These are phyloP conservation scores for Geotrichum histeridarum DNA, from an alignment of 1,139 yeast species.

Conservation along the genomic window DNA sequence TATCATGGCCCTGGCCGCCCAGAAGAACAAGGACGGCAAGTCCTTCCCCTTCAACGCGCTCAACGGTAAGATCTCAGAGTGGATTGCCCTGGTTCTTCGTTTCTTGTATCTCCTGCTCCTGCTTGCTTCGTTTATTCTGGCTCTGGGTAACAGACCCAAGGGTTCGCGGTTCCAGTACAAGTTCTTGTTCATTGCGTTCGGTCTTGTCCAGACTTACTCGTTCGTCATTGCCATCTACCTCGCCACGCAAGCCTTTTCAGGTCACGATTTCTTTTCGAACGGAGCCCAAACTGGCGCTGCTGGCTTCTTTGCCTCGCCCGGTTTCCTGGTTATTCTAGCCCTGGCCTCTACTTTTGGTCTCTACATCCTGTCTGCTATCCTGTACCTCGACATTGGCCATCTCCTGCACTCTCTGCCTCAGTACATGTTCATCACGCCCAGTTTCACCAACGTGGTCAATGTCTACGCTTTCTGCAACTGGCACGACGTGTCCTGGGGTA, in stretches of 20 bases:
- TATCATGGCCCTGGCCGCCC: constrained; percentile 41
- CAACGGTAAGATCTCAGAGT: constrained; percentile 23
- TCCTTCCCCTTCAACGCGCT: constrained; percentile 15
- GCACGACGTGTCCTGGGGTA: constrained; percentile 98
- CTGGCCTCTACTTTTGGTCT: constrained; percentile 88
- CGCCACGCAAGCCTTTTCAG: constrained; percentile 37
- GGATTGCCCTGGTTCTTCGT: constrained; percentile 37
- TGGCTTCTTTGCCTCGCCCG: constrained; percentile 36
- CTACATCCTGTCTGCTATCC: constrained; percentile 60
- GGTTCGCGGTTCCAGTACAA: constrained; percentile 38
- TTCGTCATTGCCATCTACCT: constrained; percentile 39
- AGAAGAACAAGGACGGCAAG: constrained; percentile 17
- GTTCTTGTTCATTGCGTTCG: constrained; percentile 36
- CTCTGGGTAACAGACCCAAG: constrained; percentile 43
- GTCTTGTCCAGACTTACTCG: constrained; percentile 39
- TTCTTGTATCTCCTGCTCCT: constrained; percentile 37
- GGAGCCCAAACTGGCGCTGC: constrained; percentile 28
- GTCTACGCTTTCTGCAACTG: constrained; percentile 92
- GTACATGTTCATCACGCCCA: constrained; percentile 80
- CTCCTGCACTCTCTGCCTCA: constrained; percentile 81
- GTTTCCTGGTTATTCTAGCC: constrained; percentile 62
- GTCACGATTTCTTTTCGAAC: constrained; percentile 1
- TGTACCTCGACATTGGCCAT: constrained; percentile 95
- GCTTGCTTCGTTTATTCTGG: constrained; percentile 40
- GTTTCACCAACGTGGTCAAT: constrained; percentile 70